phyloP scores from a whole-genome alignment of 2,329 filamentous ascomycete species.

The Rutstroemia sydowiana region DNA sequence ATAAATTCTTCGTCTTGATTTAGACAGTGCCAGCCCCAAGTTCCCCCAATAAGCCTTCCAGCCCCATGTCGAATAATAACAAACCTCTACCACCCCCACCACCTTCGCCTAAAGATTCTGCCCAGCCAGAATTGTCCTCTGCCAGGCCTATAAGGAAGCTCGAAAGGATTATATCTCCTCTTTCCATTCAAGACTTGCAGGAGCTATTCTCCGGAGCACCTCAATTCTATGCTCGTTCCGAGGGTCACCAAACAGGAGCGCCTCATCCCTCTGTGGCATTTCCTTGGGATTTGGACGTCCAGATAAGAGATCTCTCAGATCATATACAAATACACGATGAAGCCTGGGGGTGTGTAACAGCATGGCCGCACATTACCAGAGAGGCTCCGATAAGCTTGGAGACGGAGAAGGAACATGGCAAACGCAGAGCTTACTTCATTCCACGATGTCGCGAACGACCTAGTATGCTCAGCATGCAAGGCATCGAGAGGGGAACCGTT shows the following conservation, averaged over 20 bases:
- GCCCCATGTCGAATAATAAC: slow-evolving; percentile 37
- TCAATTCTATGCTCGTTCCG: slow-evolving; percentile 58
- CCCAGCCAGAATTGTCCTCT: slow-evolving; percentile 34
- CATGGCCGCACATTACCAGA: slow-evolving; percentile 54
- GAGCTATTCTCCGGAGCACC: slow-evolving; percentile 70
- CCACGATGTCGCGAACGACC: slow-evolving; percentile 37
- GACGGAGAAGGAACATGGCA: slow-evolving; percentile 14
- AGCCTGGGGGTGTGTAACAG: slow-evolving; percentile 55
- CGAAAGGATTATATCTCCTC: slow-evolving; percentile 51
- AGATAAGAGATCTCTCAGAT: slow-evolving; percentile 57
- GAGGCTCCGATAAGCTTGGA: slow-evolving; percentile 39
- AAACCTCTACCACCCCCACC: slow-evolving; percentile 52
- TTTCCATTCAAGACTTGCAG: slow-evolving; percentile 54
- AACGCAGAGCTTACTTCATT: slow-evolving; percentile 23
- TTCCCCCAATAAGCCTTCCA: slow-evolving; percentile 10
- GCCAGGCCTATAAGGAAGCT: slow-evolving; percentile 27
- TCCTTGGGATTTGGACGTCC: slow-evolving; percentile 57
- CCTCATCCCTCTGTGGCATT: slow-evolving; percentile 58
- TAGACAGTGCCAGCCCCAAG: slow-evolving; percentile 5
- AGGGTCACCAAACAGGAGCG: slow-evolving; percentile 51
- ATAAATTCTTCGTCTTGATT: slow-evolving; percentile 1
- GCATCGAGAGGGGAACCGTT: slow-evolving; percentile 62
- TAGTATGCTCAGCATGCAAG: slow-evolving; percentile 66
- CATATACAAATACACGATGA: slow-evolving; percentile 55
- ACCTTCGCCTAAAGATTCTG: slow-evolving; percentile 30